Conservation (phyloP, 148 eudicot species). For the Amaranthus palmeri region DNA sequence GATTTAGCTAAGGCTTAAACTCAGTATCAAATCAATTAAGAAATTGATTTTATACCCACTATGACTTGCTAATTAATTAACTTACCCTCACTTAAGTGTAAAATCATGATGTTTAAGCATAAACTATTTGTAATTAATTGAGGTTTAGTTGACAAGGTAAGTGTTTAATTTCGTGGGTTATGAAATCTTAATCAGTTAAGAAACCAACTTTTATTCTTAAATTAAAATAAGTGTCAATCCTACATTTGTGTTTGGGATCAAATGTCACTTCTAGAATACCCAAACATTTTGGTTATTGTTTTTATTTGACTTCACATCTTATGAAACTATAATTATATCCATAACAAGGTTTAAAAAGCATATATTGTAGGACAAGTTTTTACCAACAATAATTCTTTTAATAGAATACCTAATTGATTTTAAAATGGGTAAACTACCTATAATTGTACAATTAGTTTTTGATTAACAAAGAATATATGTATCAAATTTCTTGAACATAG, state of each 20-base stretch:
- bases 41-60: conserved; percentile 53
- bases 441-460: no score
- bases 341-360: no score
- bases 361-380: no score
- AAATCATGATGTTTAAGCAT: conserved; percentile 49
- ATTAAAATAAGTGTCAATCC: neutral
- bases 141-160: conserved; percentile 22
- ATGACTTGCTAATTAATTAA: conserved; percentile 18
- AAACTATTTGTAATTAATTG: conserved; percentile 25
- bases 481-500: no score
- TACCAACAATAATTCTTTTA: no score
- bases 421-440: no score
- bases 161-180: conserved; percentile 67
- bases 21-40: conserved; percentile 15
- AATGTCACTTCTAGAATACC: conserved; percentile 16
- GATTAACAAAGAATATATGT: no score
- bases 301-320: conserved; percentile 51
- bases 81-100: conserved; percentile 26
- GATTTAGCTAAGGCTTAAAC: no score
- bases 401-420: no score
- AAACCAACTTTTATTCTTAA: conserved; percentile 38
- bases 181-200: conserved; percentile 65
- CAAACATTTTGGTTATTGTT: conserved; percentile 15
- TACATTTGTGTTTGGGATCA: neutral
- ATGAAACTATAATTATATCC: conserved; percentile 9